Percentiles rank a stretch among this genome's conserved stretches.
Evolutionary conservation across 129 eudicot species (phyloP).

Genomic region (Sambucus nigra): DNA sequence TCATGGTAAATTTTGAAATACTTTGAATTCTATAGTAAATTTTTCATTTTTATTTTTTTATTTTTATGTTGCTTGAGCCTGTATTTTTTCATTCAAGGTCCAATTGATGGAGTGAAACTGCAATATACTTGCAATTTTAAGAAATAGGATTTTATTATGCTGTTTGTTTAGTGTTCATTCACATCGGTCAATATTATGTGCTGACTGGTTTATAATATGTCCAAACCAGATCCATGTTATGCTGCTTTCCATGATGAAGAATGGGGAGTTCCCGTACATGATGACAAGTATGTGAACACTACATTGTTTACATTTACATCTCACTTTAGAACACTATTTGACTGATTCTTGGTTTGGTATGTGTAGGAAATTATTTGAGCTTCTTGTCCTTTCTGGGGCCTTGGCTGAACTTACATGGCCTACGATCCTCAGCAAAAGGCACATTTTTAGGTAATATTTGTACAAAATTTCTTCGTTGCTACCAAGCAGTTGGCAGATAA

Average conservation of each 20-base stretch:
- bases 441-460: constrained; percentile 34
- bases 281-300: constrained; percentile 48
- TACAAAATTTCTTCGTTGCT: constrained; percentile 5
- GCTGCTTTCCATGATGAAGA: constrained; percentile 58
- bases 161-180: no score
- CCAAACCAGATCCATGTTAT: constrained; percentile 38
- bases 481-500: neutral
- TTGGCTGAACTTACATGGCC: constrained; percentile 60
- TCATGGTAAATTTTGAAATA: no score
- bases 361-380: constrained; percentile 44
- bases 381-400: constrained; percentile 52
- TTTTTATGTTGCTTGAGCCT: no score
- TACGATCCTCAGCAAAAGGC: constrained; percentile 41
- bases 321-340: constrained; percentile 2
- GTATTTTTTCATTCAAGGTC: no score
- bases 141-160: no score
- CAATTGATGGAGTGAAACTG: no score
- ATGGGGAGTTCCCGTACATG: constrained; percentile 74
- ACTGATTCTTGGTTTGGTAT: constrained; percentile 4
- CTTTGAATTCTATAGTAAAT: no score
- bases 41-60: no score
- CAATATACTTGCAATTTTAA: no score
- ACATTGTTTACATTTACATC: constrained; percentile 12
- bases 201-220: constrained; percentile 12
- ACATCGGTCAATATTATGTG: neutral